These are phyloP conservation scores for Penicillium rolfsii DNA, from an alignment of 2,329 filamentous ascomycete species.

Conservation along the genomic window DNA sequence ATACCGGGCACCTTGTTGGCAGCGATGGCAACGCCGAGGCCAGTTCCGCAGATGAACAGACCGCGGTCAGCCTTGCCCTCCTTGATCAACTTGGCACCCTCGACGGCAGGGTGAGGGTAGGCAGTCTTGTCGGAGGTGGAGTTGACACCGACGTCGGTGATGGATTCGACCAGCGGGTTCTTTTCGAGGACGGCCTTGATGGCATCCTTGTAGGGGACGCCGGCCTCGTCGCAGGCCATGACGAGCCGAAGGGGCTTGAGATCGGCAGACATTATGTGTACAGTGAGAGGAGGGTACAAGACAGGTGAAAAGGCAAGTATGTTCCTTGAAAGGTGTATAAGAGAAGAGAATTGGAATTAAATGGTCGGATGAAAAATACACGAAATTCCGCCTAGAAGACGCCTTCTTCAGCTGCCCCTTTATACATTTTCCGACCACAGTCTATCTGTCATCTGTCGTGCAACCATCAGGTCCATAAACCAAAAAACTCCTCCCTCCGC, in stretches of 20 bases:
- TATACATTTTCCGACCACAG: neutral
- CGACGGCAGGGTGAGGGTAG: conserved; percentile 77
- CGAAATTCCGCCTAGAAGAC: neutral
- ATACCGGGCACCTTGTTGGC: conserved; percentile 87
- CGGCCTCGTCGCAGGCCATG: conserved; percentile 71
- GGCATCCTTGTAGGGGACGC: conserved; percentile 75
- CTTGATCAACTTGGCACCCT: conserved; percentile 62
- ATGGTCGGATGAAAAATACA: neutral
- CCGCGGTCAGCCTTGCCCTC: conserved; percentile 69
- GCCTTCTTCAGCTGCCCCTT: neutral
- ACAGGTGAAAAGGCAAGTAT: neutral
- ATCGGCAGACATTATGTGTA: conserved; percentile 37
- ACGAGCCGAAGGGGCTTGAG: conserved; percentile 59
- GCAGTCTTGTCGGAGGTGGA: conserved; percentile 72
- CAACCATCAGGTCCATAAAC: conserved; percentile 1
- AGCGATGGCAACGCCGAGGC: conserved; percentile 82
- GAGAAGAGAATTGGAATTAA: neutral
- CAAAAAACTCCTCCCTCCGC: conserved; percentile 1
- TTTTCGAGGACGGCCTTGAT: conserved; percentile 73
- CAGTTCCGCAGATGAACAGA: conserved; percentile 79
- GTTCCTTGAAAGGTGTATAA: neutral
- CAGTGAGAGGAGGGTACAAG: conserved; percentile 9
- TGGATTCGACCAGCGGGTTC: conserved; percentile 66
- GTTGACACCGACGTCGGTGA: conserved; percentile 75
- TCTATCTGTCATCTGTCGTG: neutral